Percentiles rank a stretch among this genome's conserved stretches.
phyloP scores from a whole-genome alignment of 345 rosid species.

The Iberis pinnata region DNA sequence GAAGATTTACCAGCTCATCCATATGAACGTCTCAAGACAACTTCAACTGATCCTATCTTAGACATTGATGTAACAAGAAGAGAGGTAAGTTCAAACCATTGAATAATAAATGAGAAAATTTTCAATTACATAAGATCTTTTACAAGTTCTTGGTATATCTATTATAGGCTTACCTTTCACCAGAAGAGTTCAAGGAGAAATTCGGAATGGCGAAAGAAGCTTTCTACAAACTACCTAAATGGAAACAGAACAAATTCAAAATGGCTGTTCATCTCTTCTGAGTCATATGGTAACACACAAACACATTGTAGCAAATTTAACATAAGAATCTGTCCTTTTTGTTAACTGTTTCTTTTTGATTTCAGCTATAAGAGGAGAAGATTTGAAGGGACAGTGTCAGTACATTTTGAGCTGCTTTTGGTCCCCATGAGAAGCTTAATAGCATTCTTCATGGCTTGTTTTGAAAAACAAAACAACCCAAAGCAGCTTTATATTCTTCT shows the following conservation, averaged over 20 bases:
- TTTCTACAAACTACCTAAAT: slow-evolving; percentile 85
- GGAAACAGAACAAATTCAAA: slow-evolving; percentile 99
- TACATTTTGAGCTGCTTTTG: slow-evolving; percentile 90
- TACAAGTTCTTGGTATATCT: slow-evolving; percentile 4
- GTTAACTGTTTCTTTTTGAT: not conserved
- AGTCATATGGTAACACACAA: slow-evolving; percentile 20
- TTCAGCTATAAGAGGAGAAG: slow-evolving; percentile 28
- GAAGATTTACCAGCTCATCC: slow-evolving; percentile 76
- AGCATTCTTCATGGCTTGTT: slow-evolving; percentile 32
- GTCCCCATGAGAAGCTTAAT: slow-evolving; percentile 44
- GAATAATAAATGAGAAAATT: too few relatives aligned
- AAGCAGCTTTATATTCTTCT: slow-evolving; percentile 10
- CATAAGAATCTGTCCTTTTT: not conserved
- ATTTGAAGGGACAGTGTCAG: slow-evolving; percentile 66
- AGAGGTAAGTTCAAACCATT: slow-evolving; percentile 49
- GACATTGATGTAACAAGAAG: slow-evolving; percentile 93
- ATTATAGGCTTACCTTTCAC: slow-evolving; percentile 78
- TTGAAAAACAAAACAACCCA: slow-evolving; percentile 7
- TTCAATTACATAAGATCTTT: too few relatives aligned
- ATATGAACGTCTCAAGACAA: slow-evolving; percentile 67
- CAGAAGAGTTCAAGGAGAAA: slow-evolving; percentile 80
- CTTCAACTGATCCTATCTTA: slow-evolving; percentile 55
- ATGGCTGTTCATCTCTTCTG: slow-evolving; percentile 90
- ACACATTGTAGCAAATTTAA: not conserved
- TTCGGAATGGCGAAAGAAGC: slow-evolving; percentile 81